Percentiles rank a stretch among this genome's conserved stretches.
These are phyloP conservation scores for Byssothecium circinans DNA, from an alignment of 2,329 filamentous ascomycete genomes.

Conservation along the genomic window DNA sequence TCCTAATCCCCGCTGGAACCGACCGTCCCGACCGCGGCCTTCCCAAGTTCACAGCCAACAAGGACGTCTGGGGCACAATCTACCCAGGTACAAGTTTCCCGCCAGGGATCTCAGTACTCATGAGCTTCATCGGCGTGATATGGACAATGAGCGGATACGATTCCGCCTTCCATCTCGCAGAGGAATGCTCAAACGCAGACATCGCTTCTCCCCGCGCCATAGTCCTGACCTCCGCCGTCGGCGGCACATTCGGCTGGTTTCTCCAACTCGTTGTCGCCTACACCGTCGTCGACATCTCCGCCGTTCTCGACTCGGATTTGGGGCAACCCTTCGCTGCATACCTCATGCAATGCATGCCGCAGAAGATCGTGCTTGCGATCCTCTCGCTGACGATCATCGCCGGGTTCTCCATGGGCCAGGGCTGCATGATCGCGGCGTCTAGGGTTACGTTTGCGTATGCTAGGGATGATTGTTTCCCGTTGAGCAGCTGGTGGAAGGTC, in stretches of 20 bases:
- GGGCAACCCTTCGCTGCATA: constrained; percentile 73
- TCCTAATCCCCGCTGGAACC: constrained; percentile 66
- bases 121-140: constrained; percentile 71
- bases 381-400: constrained; percentile 68
- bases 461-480: constrained; percentile 69
- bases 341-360: constrained; percentile 65
- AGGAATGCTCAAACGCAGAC: constrained; percentile 74
- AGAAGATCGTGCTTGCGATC: constrained; percentile 63
- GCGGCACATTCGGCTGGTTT: constrained; percentile 70
- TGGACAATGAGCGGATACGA: constrained; percentile 72
- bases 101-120: constrained; percentile 67
- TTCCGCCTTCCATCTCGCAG: constrained; percentile 70
- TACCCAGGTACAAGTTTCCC: constrained; percentile 69
- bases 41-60: constrained; percentile 61
- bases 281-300: constrained; percentile 66
- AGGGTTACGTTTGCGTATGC: constrained; percentile 74
- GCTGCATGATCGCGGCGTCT: constrained; percentile 68
- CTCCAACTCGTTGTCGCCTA: constrained; percentile 74
- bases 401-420: constrained; percentile 72
- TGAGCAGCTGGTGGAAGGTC: constrained; percentile 59
- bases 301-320: constrained; percentile 61
- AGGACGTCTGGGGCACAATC: constrained; percentile 66
- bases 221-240: constrained; percentile 67
- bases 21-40: constrained; percentile 54
- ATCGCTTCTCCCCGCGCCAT: constrained; percentile 72